Percentiles rank a stretch among this genome's conserved stretches.
These are phyloP conservation scores for Fagus crenata DNA, from an alignment of 306 rosid genomes.

Conservation along the genomic window DNA sequence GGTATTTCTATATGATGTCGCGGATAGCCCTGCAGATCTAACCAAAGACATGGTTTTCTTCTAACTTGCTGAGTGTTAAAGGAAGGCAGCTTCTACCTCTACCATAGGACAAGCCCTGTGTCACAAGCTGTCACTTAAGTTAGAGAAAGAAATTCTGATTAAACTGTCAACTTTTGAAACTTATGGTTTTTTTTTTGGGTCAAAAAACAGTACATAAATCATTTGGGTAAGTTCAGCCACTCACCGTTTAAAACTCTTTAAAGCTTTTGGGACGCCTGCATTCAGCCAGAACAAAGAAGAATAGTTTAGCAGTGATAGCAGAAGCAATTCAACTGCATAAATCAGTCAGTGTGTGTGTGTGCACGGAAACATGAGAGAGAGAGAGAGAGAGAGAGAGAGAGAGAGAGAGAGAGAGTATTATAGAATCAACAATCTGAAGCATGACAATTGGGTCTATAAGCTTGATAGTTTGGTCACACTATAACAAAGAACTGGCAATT, in stretches of 20 bases:
- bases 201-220: background rate
- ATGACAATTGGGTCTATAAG: background rate
- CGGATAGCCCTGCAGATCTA: constrained; percentile 55
- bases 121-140: constrained; percentile 14
- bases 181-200: constrained; percentile 3
- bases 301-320: background rate
- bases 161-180: constrained; percentile 21
- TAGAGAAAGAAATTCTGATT: constrained; percentile 21
- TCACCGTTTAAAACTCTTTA: constrained; percentile 25
- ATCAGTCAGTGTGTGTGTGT: background rate
- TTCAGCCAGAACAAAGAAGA: constrained; percentile 24
- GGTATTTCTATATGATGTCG: constrained; percentile 55
- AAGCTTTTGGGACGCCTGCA: constrained; percentile 26
- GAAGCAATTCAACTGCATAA: background rate
- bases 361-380: background rate
- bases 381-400: constrained; percentile 1
- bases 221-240: constrained; percentile 10
- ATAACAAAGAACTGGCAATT: background rate
- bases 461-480: constrained; percentile 10
- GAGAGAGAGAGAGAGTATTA: background rate
- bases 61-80: constrained; percentile 29
- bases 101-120: constrained; percentile 27
- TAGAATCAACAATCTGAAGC: background rate
- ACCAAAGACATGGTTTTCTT: constrained; percentile 63
- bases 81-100: constrained; percentile 14